These are phyloP conservation scores for Candida tammaniensis DNA, from an alignment of 805 yeast genomes.

Conservation along the genomic window DNA sequence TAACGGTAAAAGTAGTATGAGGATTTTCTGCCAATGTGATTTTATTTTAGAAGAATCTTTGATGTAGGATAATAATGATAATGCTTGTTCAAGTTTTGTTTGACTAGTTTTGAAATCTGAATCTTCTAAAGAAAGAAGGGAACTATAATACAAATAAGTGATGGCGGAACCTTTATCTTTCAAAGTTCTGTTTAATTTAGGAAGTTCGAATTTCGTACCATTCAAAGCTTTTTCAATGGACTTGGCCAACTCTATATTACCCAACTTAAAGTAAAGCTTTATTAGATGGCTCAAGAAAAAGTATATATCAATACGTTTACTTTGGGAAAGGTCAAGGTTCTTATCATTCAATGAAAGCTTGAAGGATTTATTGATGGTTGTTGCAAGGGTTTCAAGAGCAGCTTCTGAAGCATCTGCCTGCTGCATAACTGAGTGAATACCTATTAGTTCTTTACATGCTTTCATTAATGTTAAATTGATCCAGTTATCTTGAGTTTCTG, in stretches of 20 bases:
- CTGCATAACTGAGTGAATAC: slow-evolving; percentile 36
- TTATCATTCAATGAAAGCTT: slow-evolving; percentile 78
- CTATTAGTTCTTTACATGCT: slow-evolving; percentile 39
- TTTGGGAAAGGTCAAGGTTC: slow-evolving; percentile 43
- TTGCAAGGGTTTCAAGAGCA: slow-evolving; percentile 52
- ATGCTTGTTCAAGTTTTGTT: slow-evolving; percentile 51
- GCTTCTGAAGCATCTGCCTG: slow-evolving; percentile 27
- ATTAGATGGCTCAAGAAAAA: slow-evolving; percentile 69
- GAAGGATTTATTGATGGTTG: slow-evolving; percentile 69
- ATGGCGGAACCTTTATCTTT: slow-evolving; percentile 45
- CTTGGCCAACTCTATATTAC: slow-evolving; percentile 69
- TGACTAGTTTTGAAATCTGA: slow-evolving; percentile 55
- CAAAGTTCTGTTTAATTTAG: slow-evolving; percentile 42
- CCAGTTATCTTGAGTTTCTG: slow-evolving; percentile 55
- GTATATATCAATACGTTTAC: slow-evolving; percentile 65
- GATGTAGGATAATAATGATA: slow-evolving; percentile 28
- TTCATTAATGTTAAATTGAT: slow-evolving; percentile 42
- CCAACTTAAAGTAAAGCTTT: slow-evolving; percentile 63
- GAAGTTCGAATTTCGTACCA: slow-evolving; percentile 52
- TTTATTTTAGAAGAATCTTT: slow-evolving; percentile 10
- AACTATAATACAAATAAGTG: slow-evolving; percentile 66
- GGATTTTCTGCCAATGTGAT: slow-evolving; percentile 46
- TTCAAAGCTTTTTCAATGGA: slow-evolving; percentile 69
- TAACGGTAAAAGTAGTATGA: slow-evolving; percentile 63
- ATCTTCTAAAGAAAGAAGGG: slow-evolving; percentile 63